Conservation (phyloP, 306 rosid species). For the Corylus avellana region DNA sequence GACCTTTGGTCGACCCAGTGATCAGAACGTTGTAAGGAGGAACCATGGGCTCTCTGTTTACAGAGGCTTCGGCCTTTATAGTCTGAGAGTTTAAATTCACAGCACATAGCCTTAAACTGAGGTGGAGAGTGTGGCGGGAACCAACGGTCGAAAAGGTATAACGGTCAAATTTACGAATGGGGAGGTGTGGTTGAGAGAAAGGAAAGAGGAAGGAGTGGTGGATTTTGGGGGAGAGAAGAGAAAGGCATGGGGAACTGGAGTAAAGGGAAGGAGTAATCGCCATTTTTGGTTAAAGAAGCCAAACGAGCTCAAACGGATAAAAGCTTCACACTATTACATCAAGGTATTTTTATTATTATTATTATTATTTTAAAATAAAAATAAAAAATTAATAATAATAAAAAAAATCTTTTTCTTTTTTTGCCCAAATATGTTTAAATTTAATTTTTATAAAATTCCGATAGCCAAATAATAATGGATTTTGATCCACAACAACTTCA, state of each 20-base stretch:
- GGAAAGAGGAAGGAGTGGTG: slow-evolving; percentile 13
- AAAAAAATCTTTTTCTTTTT: too few relatives aligned
- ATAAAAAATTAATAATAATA: too few relatives aligned
- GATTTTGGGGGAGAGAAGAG: slow-evolving; percentile 12
- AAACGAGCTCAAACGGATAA: background rate
- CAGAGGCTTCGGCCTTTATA: slow-evolving; percentile 29
- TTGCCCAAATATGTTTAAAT: too few relatives aligned
- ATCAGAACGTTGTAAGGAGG: slow-evolving; percentile 90
- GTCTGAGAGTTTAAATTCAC: slow-evolving; percentile 15
- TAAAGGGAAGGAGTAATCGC: slow-evolving; percentile 24
- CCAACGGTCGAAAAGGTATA: slow-evolving; percentile 19
- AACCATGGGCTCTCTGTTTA: slow-evolving; percentile 44
- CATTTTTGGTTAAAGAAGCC: slow-evolving; percentile 8
- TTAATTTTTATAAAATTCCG: too few relatives aligned
- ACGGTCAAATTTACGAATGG: slow-evolving; percentile 9
- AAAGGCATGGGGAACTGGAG: slow-evolving; percentile 7
- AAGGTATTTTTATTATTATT: background rate
- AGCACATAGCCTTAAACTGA: slow-evolving; percentile 1
- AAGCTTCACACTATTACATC: background rate
- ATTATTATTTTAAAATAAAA: too few relatives aligned
- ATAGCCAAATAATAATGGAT: too few relatives aligned
- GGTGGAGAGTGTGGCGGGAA: slow-evolving; percentile 36
- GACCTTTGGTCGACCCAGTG: slow-evolving; percentile 91
- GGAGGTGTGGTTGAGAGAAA: background rate
- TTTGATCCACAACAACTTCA: too few relatives aligned